These are phyloP conservation scores for Coemansia erecta DNA, from an alignment of 192 early-diverging fungal species.

Conservation along the genomic window DNA sequence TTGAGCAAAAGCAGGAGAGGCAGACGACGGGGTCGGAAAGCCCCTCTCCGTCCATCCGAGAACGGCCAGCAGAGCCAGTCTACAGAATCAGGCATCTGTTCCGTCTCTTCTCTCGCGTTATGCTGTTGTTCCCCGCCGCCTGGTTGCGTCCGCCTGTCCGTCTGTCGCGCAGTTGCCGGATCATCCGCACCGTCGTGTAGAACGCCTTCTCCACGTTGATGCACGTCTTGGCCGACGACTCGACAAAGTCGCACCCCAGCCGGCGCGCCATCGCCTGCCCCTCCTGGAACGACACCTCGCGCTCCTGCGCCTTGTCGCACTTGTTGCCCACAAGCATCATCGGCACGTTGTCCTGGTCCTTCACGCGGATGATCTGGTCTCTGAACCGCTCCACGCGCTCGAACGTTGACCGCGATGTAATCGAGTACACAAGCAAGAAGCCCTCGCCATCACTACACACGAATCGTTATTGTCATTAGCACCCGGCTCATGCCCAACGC, in stretches of 20 bases:
- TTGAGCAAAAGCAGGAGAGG: too few species aligned
- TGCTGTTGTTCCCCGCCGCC: conserved; percentile 24
- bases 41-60: too few species aligned
- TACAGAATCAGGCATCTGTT: conserved; percentile 47
- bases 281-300: conserved; percentile 84
- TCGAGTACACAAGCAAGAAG: conserved; percentile 88
- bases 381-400: conserved; percentile 82
- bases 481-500: neutral
- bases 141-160: conserved; percentile 41
- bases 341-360: conserved; percentile 82
- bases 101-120: conserved; percentile 49
- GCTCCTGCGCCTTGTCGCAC: conserved; percentile 78
- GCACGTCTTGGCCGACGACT: conserved; percentile 87
- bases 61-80: too few species aligned
- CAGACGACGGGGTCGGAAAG: too few species aligned
- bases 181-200: conserved; percentile 78
- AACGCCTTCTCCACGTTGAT: conserved; percentile 91
- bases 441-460: conserved; percentile 74
- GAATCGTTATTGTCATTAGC: too few species aligned
- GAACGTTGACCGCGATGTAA: conserved; percentile 85
- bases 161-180: conserved; percentile 63
- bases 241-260: conserved; percentile 81
- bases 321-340: conserved; percentile 96
- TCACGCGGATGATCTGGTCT: conserved; percentile 88
- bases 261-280: conserved; percentile 73